Percentiles rank a stretch among this genome's conserved stretches.
Evolutionary conservation across 2,329 filamentous ascomycete species (phyloP).

Genomic region (Aureobasidium mangrovei): DNA sequence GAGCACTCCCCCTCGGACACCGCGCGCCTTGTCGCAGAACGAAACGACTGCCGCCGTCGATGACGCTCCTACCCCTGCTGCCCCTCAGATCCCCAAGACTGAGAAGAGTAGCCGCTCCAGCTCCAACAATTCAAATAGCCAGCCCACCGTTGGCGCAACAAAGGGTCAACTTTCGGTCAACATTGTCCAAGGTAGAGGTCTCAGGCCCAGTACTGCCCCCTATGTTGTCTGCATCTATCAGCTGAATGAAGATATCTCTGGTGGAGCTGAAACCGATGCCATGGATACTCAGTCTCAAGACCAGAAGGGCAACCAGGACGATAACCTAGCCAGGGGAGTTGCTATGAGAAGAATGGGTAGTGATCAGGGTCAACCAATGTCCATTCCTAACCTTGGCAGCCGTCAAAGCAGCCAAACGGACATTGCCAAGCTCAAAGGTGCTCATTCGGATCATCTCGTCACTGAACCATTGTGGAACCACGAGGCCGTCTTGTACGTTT

Average conservation of each 20-base stretch:
- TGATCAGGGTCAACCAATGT: constrained; percentile 77
- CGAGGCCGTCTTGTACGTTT: constrained; percentile 81
- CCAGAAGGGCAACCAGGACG: constrained; percentile 40
- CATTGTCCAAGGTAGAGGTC: constrained; percentile 73
- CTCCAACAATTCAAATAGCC: constrained; percentile 23
- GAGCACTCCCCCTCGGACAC: constrained; percentile 87
- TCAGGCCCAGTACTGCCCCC: constrained; percentile 75
- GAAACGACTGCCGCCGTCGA: constrained; percentile 18
- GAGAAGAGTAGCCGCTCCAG: constrained; percentile 27
- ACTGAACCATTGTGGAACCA: constrained; percentile 94
- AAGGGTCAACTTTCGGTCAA: constrained; percentile 87
- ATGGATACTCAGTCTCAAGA: constrained; percentile 26
- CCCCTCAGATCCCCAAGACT: constrained; percentile 38
- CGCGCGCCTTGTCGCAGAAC: constrained; percentile 64
- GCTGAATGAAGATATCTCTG: constrained; percentile 90
- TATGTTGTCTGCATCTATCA: constrained; percentile 97
- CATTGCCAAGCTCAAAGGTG: constrained; percentile 54
- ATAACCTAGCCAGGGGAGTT: constrained; percentile 43
- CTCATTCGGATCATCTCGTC: constrained; percentile 52
- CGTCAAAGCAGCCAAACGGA: constrained; percentile 95
- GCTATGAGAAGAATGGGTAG: constrained; percentile 55
- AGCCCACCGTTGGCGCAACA: constrained; percentile 55
- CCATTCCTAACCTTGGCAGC: constrained; percentile 84
- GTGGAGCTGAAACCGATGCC: constrained; percentile 60
- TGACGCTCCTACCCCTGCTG: constrained; percentile 22